Conservation (phyloP, 768 basidiomycete genomes). For the Kondoa malvinella region DNA sequence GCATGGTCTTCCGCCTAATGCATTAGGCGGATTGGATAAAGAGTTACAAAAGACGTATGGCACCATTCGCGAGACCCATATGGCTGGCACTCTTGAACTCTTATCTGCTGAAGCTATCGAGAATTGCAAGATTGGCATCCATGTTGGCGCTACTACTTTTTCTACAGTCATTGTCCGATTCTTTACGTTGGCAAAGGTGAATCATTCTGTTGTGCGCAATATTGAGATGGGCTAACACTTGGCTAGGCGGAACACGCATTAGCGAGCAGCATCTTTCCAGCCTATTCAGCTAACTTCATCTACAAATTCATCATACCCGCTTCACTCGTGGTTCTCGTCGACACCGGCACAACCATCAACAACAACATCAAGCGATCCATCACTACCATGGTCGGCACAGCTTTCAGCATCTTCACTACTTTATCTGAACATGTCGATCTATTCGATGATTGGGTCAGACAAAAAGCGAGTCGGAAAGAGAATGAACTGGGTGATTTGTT, state of each 20-base stretch:
- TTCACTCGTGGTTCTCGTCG: conserved; percentile 17
- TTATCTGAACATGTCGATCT: conserved; percentile 14
- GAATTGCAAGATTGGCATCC: not conserved
- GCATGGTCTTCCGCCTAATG: conserved; percentile 12
- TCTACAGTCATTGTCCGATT: not conserved
- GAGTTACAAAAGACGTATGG: conserved; percentile 19
- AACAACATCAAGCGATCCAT: conserved; percentile 21
- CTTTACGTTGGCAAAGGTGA: conserved; percentile 22
- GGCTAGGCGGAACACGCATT: conserved; percentile 23
- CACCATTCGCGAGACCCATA: conserved; percentile 13
- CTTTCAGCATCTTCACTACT: conserved; percentile 23
- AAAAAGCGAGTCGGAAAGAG: conserved; percentile 22
- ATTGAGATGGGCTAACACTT: not conserved
- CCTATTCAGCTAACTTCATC: conserved; percentile 8
- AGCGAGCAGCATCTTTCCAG: conserved; percentile 22
- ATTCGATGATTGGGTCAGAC: conserved; percentile 25
- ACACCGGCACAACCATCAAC: conserved; percentile 21
- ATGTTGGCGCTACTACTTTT: not conserved
- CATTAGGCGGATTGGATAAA: conserved; percentile 7
- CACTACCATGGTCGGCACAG: conserved; percentile 20
- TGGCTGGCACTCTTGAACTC: conserved; percentile 21
- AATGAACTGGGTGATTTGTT: conserved; percentile 24
- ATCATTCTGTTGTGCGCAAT: not conserved
- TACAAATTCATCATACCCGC: conserved; percentile 21
- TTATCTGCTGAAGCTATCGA: conserved; percentile 22